phyloP scores from a whole-genome alignment of 192 early-diverging fungal species.

The Coemansia sp. region DNA sequence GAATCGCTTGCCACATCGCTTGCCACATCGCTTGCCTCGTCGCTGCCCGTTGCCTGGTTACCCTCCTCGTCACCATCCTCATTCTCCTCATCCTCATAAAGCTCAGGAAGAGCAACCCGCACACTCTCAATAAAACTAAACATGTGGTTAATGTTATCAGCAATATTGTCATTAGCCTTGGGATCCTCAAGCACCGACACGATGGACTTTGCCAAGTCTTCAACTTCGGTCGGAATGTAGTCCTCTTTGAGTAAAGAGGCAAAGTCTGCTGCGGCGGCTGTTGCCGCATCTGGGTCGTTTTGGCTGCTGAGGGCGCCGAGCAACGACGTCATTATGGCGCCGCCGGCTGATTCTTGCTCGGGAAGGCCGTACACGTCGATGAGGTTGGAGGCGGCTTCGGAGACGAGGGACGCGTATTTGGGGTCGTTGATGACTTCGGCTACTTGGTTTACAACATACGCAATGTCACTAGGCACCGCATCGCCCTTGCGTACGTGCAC shows the following conservation, averaged over 20 bases:
- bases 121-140: slow-evolving; percentile 3
- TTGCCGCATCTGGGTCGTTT: slow-evolving; percentile 2
- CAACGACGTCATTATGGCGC: not conserved
- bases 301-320: not conserved
- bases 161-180: slow-evolving; percentile 7
- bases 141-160: not conserved
- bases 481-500: not conserved
- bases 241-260: not conserved
- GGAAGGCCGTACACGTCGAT: not conserved
- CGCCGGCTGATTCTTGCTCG: not conserved
- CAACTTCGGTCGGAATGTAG: not conserved
- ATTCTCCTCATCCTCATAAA: not conserved
- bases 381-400: not conserved
- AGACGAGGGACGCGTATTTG: not conserved
- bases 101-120: not conserved
- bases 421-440: not conserved
- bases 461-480: slow-evolving; percentile 1
- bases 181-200: not conserved
- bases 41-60: not conserved
- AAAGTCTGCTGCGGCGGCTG: not conserved
- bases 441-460: not conserved
- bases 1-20: not conserved
- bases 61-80: not conserved
- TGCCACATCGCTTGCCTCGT: not conserved
- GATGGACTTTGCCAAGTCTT: not conserved